phyloP scores from a whole-genome alignment of 768 basidiomycete species.

The Trametes sanguinea region DNA sequence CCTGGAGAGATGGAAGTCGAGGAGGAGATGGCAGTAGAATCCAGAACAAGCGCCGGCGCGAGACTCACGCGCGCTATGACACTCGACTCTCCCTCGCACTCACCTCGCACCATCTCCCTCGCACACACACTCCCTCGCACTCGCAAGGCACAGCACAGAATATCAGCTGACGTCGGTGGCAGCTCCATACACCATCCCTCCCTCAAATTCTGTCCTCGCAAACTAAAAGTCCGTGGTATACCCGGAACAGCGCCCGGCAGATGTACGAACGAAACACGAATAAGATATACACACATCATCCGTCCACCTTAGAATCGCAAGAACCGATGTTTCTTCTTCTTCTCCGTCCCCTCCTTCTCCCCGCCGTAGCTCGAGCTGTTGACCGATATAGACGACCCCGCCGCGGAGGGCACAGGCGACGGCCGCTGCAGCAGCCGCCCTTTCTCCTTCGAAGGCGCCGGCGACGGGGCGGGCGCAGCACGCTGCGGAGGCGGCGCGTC shows the following conservation, averaged over 20 bases:
- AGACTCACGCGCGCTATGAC: not conserved
- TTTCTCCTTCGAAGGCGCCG: slow-evolving; percentile 33
- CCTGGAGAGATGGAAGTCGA: slow-evolving; percentile 5
- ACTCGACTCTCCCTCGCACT: not conserved
- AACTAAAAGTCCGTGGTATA: slow-evolving; percentile 15
- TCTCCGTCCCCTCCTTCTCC: slow-evolving; percentile 48
- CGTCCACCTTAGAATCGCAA: slow-evolving; percentile 54
- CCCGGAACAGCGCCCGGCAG: not conserved
- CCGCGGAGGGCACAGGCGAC: slow-evolving; percentile 50
- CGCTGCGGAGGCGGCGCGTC: slow-evolving; percentile 59
- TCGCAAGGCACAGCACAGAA: not conserved
- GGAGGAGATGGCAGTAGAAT: slow-evolving; percentile 15
- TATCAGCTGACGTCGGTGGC: slow-evolving; percentile 19
- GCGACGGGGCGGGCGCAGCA: slow-evolving; percentile 39
- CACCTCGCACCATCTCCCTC: not conserved
- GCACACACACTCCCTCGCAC: not conserved
- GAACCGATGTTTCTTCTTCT: slow-evolving; percentile 76
- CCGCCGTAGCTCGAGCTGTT: slow-evolving; percentile 23
- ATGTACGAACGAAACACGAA: slow-evolving; percentile 1
- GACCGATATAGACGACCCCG: slow-evolving; percentile 47
- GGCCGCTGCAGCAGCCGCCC: slow-evolving; percentile 29
- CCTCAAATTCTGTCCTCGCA: not conserved
- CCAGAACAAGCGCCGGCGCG: slow-evolving; percentile 18
- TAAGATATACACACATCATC: slow-evolving; percentile 19
- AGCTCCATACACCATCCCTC: not conserved